Base-by-base conservation (phyloP, 148 eudicot genomes). In the Gaultheria prostrata region DNA sequence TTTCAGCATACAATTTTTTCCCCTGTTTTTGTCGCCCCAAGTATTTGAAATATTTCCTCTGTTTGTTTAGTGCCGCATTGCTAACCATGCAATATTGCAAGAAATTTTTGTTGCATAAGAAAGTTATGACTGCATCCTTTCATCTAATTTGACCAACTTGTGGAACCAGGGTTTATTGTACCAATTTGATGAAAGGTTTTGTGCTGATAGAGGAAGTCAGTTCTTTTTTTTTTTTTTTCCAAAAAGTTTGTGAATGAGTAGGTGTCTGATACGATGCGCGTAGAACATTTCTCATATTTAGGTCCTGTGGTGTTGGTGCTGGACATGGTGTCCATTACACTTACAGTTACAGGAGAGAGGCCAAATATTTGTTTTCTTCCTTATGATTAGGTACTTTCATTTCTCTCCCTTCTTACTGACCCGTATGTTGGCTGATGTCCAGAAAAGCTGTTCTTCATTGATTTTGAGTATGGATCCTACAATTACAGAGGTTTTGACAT, bases 401-500 rank as follows among this genome's bases (percentile, higher is more conserved):
- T 76, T 85, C 56, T 28, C 26, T 13, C 67, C 73, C 8, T 80
- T 53, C 74, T 30, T 57, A 83, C 53, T 26, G 76, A 35, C 32
- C 63, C 77, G 39, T 80, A 33, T 51, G 51, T 76, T 78, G 18
- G 28, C 86, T 82, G 67, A 57, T 83, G 76, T 86, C 39, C 97
- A 97, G 99, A 87, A 78, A 94, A 93, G 87, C 95, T 97, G 3
- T 93, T 92, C 93, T 87, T 97, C 83, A 97, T 97, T 78, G 99
- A 97, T 90, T 97, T 97, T 80, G 99, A 97, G 87, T 97, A 97
- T 83, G 99, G 98, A 82, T 97, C 97, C 3, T 95, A 93, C 88
- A 97, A 86, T 82, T 97, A 94, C 91, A 91, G 98, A 90, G 99
- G 99, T 26, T 97, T 93, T 85, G 99, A 97, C 90, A 89, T 97